Evolutionary conservation across 805 yeast species (phyloP).

Genomic region (Pichia exigua): DNA sequence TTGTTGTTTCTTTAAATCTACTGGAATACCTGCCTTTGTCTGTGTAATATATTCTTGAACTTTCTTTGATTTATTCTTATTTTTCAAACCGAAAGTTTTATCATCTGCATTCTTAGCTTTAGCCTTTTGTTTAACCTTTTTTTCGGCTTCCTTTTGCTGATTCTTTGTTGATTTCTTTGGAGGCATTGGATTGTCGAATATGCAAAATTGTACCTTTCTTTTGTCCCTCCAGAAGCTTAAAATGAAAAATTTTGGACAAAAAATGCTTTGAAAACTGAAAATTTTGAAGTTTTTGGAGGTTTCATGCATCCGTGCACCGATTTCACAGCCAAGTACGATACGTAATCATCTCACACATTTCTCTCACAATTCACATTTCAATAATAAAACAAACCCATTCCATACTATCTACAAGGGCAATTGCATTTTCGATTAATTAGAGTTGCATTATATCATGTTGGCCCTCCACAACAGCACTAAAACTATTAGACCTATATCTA

Average conservation of each 20-base stretch:
- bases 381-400: too few species aligned
- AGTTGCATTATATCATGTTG: neutral
- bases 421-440: neutral
- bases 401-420: neutral
- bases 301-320: neutral
- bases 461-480: neutral
- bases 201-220: too few species aligned
- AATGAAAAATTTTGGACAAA: neutral
- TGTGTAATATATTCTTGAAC: slow-evolving; percentile 71
- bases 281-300: neutral
- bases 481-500: neutral
- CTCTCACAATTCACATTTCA: neutral
- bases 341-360: too few species aligned
- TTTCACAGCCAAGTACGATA: neutral
- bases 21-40: slow-evolving; percentile 53
- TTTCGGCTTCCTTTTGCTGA: slow-evolving; percentile 44
- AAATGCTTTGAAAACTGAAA: neutral
- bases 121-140: slow-evolving; percentile 55
- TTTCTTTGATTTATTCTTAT: slow-evolving; percentile 88
- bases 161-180: slow-evolving; percentile 55
- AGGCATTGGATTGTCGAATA: slow-evolving; percentile 8
- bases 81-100: slow-evolving; percentile 92
- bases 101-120: slow-evolving; percentile 62
- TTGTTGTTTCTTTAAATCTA: slow-evolving; percentile 36
- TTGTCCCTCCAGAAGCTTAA: neutral